Evolutionary conservation across 2,329 filamentous ascomycete genomes (phyloP).

Genomic region (Parastagonospora nodorum): DNA sequence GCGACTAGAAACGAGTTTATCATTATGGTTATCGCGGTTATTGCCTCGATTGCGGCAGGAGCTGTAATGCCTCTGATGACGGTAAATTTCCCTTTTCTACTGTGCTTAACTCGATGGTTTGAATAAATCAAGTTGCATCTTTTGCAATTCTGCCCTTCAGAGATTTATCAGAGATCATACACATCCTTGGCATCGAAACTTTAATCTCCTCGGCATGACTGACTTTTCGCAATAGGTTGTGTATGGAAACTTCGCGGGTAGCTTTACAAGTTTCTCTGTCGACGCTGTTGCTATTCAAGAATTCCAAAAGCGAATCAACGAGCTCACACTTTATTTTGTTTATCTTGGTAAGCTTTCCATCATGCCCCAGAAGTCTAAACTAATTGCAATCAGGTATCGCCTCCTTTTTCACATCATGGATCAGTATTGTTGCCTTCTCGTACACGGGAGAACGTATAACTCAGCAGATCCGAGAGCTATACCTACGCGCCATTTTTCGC

Average conservation of each 20-base stretch:
- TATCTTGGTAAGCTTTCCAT: conserved; percentile 38
- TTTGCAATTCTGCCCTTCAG: not conserved
- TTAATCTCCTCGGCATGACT: not conserved
- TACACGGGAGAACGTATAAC: conserved; percentile 60
- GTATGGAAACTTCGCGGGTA: conserved; percentile 47
- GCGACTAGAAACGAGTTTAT: conserved; percentile 47
- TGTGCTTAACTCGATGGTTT: no score
- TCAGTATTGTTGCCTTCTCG: conserved; percentile 87
- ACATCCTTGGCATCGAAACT: not conserved
- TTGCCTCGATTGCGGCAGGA: conserved; percentile 73
- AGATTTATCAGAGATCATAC: not conserved
- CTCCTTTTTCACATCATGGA: conserved; percentile 68
- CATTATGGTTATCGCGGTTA: conserved; percentile 57
- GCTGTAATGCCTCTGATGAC: conserved; percentile 79
- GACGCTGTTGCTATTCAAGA: conserved; percentile 28
- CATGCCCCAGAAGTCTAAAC: not conserved
- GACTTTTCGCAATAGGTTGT: conserved; percentile 31
- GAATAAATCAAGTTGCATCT: not conserved
- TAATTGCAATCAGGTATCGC: conserved; percentile 29
- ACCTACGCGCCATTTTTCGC: conserved; percentile 64
- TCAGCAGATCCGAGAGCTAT: conserved; percentile 56
- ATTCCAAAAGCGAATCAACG: conserved; percentile 37
- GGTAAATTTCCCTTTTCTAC: conserved; percentile 21
- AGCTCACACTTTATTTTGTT: conserved; percentile 45
- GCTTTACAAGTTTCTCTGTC: conserved; percentile 43